Base-by-base conservation (phyloP, 306 rosid species). In the Dalbergia cochinchinensis region DNA sequence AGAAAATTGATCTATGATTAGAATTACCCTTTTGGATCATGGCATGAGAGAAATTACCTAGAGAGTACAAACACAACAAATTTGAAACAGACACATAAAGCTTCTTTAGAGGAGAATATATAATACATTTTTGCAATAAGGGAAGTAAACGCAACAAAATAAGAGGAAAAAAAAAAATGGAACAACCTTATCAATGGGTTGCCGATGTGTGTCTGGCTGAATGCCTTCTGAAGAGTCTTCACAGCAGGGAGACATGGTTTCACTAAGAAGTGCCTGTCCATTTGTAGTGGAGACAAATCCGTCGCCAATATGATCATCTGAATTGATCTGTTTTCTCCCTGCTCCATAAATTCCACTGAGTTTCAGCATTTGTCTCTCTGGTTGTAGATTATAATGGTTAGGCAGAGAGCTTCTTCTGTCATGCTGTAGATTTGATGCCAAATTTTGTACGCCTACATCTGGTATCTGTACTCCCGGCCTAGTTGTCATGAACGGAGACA, bases 401-500 rank as follows among this genome's bases (percentile, higher is more conserved):
- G 80, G 45, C 54, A 47, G 53, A 80, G 78, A 71, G 64, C 65
- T 82, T 58, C 78, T 78, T 80, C 58, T 74, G 78, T 39, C 74
- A 69, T 37, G 10, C 26, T 69, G 88, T 59, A n/a, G 71, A 34
- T 61, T 79, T 37, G 59, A 60, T 45, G 83, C 65, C 69, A 81
- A 65, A 84, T 71, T 80, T 75, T 59, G 87, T 75, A 76, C 45
- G 82, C 57, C 86, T 72, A 63, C 80, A 15, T 83, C 85, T 79
- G 55, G 76, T 42, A 79, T 71, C 55, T 84, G 87, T 78, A 84
- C 83, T 84, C 88, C 91, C 55, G 85, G 89, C 74, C 85, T 87
- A 65, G 84, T 88, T 68, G 91, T 88, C 87, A 83, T 89, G 92
- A 92, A 94, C 47, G 90, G 77, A 45, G 33, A 83, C 55, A 86